Evolutionary conservation across 2,329 filamentous ascomycete species (phyloP).

Genomic region (Talaromyces sp.): DNA sequence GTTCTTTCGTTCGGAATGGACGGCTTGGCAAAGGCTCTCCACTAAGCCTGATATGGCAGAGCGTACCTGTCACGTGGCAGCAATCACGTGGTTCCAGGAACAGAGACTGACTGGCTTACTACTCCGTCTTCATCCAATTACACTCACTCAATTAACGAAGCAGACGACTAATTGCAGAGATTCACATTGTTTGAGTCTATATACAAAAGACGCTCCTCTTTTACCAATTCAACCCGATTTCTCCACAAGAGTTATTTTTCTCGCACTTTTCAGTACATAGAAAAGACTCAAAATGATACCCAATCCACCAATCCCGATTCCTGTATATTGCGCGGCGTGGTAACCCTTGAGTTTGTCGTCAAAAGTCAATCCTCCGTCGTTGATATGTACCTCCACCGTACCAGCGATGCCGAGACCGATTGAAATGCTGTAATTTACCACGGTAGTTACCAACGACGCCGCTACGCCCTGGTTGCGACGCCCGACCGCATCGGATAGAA

Average conservation of each 20-base stretch:
- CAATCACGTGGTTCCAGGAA: not conserved
- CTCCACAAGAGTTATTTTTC: not conserved
- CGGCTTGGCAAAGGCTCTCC: not conserved
- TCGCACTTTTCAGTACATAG: conserved; percentile 11
- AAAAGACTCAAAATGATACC: conserved; percentile 24
- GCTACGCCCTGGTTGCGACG: conserved; percentile 52
- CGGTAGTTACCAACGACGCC: conserved; percentile 58
- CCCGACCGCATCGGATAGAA: conserved; percentile 54
- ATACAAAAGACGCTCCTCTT: not conserved
- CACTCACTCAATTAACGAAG: not conserved
- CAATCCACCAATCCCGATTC: conserved; percentile 31
- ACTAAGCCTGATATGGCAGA: not conserved
- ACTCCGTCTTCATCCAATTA: not conserved
- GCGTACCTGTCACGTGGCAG: conserved; percentile 3
- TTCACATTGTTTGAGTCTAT: not conserved
- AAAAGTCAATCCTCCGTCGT: conserved; percentile 30
- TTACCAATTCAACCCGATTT: not conserved
- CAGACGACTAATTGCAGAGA: not conserved
- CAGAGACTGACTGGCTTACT: not conserved
- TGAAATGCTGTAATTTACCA: conserved; percentile 67
- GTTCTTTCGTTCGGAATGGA: conserved; percentile 6
- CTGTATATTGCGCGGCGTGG: conserved; percentile 40
- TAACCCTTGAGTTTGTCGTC: conserved; percentile 36
- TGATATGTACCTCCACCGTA: conserved; percentile 55
- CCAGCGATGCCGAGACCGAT: conserved; percentile 65